Percentiles rank a stretch among this genome's conserved stretches.
phyloP scores from a whole-genome alignment of 495 filamentous ascomycete species.

The Penicillium nucicola region DNA sequence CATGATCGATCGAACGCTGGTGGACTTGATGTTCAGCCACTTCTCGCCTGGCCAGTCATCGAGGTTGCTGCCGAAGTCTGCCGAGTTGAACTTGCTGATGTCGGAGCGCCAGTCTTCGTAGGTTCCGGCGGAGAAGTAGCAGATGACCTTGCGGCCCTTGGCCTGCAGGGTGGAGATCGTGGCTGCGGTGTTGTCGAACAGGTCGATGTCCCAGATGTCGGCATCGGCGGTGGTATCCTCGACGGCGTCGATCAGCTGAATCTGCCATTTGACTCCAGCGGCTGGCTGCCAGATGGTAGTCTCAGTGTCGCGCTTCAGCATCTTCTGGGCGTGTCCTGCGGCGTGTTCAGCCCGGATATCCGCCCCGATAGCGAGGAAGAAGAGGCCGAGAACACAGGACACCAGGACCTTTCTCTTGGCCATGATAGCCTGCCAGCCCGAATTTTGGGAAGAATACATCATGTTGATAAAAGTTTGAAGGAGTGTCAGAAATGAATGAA shows the following conservation, averaged over 20 bases:
- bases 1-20: conserved; percentile 61
- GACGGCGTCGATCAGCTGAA: conserved; percentile 7
- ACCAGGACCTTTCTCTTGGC: not conserved
- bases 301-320: not conserved
- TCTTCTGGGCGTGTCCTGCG: not conserved
- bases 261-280: conserved; percentile 13
- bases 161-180: conserved; percentile 4
- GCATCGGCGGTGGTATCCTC: conserved; percentile 5
- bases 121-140: conserved; percentile 70
- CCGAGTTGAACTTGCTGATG: conserved; percentile 43
- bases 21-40: conserved; percentile 60
- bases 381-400: conserved; percentile 1
- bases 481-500: not conserved
- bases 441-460: not conserved
- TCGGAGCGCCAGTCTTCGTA: conserved; percentile 61
- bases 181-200: conserved; percentile 10
- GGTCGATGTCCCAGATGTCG: conserved; percentile 10
- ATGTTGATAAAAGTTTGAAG: conserved; percentile 1
- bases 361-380: conserved; percentile 2
- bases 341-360: not conserved
- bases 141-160: conserved; percentile 57
- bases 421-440: not conserved
- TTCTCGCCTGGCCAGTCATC: conserved; percentile 65
- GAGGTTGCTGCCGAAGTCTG: conserved; percentile 53
- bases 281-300: conserved; percentile 6